phyloP scores from a whole-genome alignment of 495 filamentous ascomycete genomes.

The Daldinia loculata region DNA sequence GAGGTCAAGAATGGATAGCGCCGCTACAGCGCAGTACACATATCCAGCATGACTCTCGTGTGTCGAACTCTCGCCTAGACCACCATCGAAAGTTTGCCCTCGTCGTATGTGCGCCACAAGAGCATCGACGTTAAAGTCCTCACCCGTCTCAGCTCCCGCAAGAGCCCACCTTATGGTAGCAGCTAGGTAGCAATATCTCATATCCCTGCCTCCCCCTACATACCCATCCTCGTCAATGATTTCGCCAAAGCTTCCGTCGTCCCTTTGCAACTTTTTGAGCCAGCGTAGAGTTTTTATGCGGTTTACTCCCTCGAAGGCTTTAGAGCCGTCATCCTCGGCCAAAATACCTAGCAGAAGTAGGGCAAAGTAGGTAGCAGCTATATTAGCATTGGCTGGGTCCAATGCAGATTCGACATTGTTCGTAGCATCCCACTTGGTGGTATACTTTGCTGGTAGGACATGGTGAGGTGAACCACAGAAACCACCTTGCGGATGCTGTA shows the following conservation, averaged over 20 bases:
- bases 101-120: constrained; percentile 75
- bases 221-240: constrained; percentile 65
- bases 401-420: constrained; percentile 51
- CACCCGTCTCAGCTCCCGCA: constrained; percentile 66
- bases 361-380: constrained; percentile 89
- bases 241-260: constrained; percentile 93
- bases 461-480: constrained; percentile 79
- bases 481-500: constrained; percentile 79
- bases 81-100: constrained; percentile 88
- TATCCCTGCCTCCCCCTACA: constrained; percentile 81
- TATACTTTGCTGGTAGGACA: constrained; percentile 47
- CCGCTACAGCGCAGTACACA: constrained; percentile 83
- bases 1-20: constrained; percentile 72
- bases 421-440: constrained; percentile 47
- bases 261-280: constrained; percentile 79
- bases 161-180: constrained; percentile 84
- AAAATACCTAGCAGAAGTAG: constrained; percentile 76
- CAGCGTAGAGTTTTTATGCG: constrained; percentile 73
- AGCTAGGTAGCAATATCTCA: constrained; percentile 86
- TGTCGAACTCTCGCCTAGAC: constrained; percentile 79
- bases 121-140: constrained; percentile 78
- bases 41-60: constrained; percentile 93
- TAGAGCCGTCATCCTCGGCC: constrained; percentile 70
- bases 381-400: constrained; percentile 79
- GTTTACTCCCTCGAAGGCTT: constrained; percentile 63